Evolutionary conservation across 257 asterid species (phyloP).

Genomic region (Misopates orontium): DNA sequence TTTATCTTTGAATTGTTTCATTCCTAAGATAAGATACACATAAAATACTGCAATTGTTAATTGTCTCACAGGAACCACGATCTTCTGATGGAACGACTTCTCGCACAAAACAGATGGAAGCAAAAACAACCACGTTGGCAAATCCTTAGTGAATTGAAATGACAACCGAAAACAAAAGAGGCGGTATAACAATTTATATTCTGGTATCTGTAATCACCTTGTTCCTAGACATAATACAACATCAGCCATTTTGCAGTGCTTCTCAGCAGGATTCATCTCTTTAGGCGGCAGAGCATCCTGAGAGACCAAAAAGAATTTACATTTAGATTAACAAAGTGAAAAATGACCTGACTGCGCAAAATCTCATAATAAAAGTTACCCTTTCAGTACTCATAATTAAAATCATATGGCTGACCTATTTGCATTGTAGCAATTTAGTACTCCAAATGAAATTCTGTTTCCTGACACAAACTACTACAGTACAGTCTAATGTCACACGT

Average conservation of each 20-base stretch:
- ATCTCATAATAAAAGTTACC: neutral
- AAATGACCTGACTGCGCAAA: constrained; percentile 8
- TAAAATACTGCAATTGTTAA: neutral
- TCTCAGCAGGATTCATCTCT: constrained; percentile 92
- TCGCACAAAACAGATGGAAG: constrained; percentile 6
- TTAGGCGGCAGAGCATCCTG: constrained; percentile 93
- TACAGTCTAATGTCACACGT: neutral
- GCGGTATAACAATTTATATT: constrained; percentile 2
- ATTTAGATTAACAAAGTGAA: constrained; percentile 23
- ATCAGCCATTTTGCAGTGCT: constrained; percentile 93
- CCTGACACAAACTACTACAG: constrained; percentile 18
- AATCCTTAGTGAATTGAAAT: constrained; percentile 25
- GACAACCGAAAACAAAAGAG: constrained; percentile 16
- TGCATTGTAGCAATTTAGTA: neutral
- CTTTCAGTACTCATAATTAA: neutral
- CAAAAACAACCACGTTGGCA: neutral
- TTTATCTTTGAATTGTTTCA: constrained; percentile 18
- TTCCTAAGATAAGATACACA: neutral
- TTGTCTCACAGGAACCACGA: too few species aligned
- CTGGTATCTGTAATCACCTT: constrained; percentile 50
- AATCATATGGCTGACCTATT: neutral
- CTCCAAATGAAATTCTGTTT: constrained; percentile 9
- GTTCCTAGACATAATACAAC: constrained; percentile 90
- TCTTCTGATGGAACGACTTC: neutral
- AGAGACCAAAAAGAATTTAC: constrained; percentile 29